Evolutionary conservation across 345 rosid genomes (phyloP).

Genomic region (Gossypium mustelinum): DNA sequence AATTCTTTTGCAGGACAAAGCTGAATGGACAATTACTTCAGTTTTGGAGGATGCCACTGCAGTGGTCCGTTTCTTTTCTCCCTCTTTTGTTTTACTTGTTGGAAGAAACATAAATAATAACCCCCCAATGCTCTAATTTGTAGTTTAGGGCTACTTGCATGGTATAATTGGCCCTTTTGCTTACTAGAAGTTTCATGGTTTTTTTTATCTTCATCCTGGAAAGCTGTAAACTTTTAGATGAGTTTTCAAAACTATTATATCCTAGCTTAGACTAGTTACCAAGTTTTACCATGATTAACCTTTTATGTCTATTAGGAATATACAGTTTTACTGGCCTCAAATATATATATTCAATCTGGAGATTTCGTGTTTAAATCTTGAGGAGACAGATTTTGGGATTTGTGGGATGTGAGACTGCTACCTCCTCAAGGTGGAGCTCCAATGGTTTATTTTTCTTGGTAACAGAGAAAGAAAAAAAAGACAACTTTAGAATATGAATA

Average conservation of each 20-base stretch:
- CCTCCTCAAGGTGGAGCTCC: not conserved
- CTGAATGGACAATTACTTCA: slow-evolving; percentile 74
- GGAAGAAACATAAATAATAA: not conserved
- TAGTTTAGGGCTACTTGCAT: not conserved
- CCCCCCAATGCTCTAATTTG: not conserved
- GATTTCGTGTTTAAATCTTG: not conserved
- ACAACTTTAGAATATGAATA: not conserved
- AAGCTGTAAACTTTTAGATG: not conserved
- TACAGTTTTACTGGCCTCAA: not conserved
- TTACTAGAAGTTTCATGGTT: not conserved
- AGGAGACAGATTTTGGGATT: not conserved
- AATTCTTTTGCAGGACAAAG: slow-evolving; percentile 40
- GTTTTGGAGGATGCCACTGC: slow-evolving; percentile 85
- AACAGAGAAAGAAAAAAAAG: not conserved
- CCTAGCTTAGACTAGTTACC: not conserved
- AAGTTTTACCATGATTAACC: not conserved
- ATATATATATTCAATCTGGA: not conserved
- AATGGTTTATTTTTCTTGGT: too few species aligned
- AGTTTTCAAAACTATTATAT: not conserved
- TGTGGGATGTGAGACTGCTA: not conserved
- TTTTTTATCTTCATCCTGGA: not conserved
- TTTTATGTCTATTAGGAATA: not conserved
- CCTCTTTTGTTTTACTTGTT: not conserved
- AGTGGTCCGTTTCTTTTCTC: slow-evolving; percentile 50
- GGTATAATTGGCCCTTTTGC: not conserved